Evolutionary conservation across 306 rosid genomes (phyloP).

Genomic region (Trifolium fragiferum): DNA sequence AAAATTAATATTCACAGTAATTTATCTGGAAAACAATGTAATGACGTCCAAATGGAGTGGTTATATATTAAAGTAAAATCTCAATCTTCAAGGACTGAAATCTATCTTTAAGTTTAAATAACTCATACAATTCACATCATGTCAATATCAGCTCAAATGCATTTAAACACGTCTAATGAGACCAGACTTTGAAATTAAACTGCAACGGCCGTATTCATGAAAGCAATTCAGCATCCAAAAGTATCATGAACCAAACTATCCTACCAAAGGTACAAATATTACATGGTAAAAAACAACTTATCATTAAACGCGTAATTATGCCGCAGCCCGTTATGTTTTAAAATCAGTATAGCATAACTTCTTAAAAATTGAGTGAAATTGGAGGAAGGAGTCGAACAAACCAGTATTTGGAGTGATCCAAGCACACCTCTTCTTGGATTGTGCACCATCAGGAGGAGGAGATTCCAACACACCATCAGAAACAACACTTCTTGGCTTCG

Average conservation of each 20-base stretch:
- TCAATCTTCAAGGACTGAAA: constrained; percentile 29
- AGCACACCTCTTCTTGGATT: constrained; percentile 71
- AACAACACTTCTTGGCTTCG: constrained; percentile 75
- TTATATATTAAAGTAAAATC: constrained; percentile 5
- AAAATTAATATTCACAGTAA: constrained; percentile 12
- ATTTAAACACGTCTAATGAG: background rate
- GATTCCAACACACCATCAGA: constrained; percentile 73
- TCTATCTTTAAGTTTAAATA: constrained; percentile 19
- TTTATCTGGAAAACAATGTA: constrained; percentile 1
- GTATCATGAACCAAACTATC: constrained; percentile 23
- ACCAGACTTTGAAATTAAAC: constrained; percentile 28
- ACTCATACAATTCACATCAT: background rate
- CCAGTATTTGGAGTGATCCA: constrained; percentile 92
- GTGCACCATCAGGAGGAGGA: constrained; percentile 56
- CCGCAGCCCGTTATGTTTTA: background rate
- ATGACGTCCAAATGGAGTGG: constrained; percentile 19
- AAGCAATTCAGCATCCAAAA: constrained; percentile 27
- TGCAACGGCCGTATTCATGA: constrained; percentile 1
- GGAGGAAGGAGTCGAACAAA: constrained; percentile 48
- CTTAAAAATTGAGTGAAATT: constrained; percentile 3
- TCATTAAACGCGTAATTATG: constrained; percentile 19
- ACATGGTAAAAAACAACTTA: background rate
- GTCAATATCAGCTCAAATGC: constrained; percentile 31
- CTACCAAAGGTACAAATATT: constrained; percentile 1
- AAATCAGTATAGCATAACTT: constrained; percentile 14